A percentile compares a stretch with the other conserved stretches of the same genome.
Conservation (phyloP, 2,329 filamentous ascomycete species). For the Xylaria sp. region DNA sequence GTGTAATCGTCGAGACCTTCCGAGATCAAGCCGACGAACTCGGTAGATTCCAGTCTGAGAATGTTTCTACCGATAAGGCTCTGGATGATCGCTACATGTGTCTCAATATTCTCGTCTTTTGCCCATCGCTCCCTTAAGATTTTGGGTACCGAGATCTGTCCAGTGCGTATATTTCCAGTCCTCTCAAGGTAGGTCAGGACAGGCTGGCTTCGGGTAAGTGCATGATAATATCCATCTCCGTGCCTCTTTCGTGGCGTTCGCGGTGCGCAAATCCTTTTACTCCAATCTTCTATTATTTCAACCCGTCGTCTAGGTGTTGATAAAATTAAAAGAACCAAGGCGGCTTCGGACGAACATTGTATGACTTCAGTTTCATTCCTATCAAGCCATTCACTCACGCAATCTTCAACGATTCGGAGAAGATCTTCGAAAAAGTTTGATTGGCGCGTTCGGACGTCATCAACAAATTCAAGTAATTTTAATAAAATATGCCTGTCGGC, state of each 20-base stretch:
- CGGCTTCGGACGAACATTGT: constrained; percentile 60
- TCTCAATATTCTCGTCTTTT: constrained; percentile 61
- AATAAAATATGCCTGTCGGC: constrained; percentile 14
- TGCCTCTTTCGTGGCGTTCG: constrained; percentile 51
- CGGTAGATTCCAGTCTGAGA: constrained; percentile 52
- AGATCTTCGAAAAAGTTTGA: constrained; percentile 38
- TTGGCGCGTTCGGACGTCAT: constrained; percentile 27
- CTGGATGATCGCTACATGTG: constrained; percentile 64
- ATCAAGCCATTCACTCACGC: constrained; percentile 59
- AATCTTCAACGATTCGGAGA: constrained; percentile 44
- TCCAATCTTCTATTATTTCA: constrained; percentile 59
- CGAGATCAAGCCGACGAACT: constrained; percentile 59
- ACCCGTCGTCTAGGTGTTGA: constrained; percentile 51
- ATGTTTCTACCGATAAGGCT: constrained; percentile 61
- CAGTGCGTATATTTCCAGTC: constrained; percentile 41
- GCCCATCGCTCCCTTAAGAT: constrained; percentile 65
- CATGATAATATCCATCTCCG: constrained; percentile 63
- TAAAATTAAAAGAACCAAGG: constrained; percentile 60
- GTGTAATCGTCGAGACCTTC: constrained; percentile 87
- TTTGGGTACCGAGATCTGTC: constrained; percentile 48
- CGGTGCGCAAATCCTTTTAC: constrained; percentile 52
- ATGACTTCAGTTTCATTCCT: constrained; percentile 62
- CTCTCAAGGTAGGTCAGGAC: constrained; percentile 45
- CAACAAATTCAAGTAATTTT: constrained; percentile 33
- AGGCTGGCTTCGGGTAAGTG: constrained; percentile 61